Evolutionary conservation across 345 rosid species (phyloP), one percentile per base, ranked within the genome.

Genomic region (Camelina hispida): DNA sequence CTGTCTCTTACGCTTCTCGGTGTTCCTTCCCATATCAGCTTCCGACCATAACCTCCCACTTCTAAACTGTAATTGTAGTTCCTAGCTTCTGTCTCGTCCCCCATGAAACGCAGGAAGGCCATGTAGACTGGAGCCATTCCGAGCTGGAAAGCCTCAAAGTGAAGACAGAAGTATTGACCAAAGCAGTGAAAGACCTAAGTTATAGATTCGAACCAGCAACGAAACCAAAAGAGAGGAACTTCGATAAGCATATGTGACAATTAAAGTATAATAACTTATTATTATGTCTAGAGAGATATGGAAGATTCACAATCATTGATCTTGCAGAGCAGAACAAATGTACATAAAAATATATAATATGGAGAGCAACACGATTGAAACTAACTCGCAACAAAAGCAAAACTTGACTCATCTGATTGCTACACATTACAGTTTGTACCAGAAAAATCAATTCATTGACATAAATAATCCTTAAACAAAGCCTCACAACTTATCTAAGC

Each of bases 101-200:
- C 98, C 95, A 91, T 87, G 85, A 90, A 94, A 30, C 97, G 88
- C 37, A 93, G 88, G 72, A 93, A 93, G 13, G 98, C 93, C 97
- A 93, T 93, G 80, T 90, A 90, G n/a, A 90, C 98, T 48, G 98
- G 97, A 62, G 93, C 98, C 93, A 91, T 85, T 9, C 96, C 93
- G 7, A 94, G 91, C 87, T 94, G 98, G 81, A 94, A 94, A 34
- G 97, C 98, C 79, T 90, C 97, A 74, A 94, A 91, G 74, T 94
- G 98, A n/a, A 91, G 91, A 76, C 98, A 91, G 81, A 91, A 94
- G 83, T 91, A 87, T 83, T 90, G 96, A 50, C 96, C 98, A 64
- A 89, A 91, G 82, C 97, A 91, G 73, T 94, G 88, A 78, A 91
- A 91, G 25, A 91, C 98, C 96, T 87, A 75, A n/a, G 54, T 53